Percentiles rank a stretch among this genome's conserved stretches.
These are phyloP conservation scores for Cyclotella kingstonii DNA, from an alignment of 108 stramenopile genomes.

Conservation along the genomic window DNA sequence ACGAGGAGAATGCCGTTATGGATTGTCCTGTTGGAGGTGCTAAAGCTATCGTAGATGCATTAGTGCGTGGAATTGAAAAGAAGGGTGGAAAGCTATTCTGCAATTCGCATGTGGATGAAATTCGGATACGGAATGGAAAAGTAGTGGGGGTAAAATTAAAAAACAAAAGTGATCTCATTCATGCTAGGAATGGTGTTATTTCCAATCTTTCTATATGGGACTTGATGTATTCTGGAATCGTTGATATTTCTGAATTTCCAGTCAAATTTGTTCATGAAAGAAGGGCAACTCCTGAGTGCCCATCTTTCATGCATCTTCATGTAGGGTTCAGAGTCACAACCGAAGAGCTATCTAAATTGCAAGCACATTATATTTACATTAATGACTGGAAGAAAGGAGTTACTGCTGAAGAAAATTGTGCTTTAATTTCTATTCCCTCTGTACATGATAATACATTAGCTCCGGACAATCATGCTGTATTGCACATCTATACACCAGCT, in stretches of 20 bases:
- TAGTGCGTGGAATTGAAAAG: constrained; percentile 84
- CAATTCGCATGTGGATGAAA: constrained; percentile 70
- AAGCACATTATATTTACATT: constrained; percentile 86
- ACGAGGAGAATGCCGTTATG: constrained; percentile 70
- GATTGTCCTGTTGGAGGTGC: constrained; percentile 87
- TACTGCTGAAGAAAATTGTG: constrained; percentile 80
- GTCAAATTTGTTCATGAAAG: constrained; percentile 53
- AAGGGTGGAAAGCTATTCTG: constrained; percentile 57
- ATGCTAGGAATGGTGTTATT: constrained; percentile 68
- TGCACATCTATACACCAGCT: constrained; percentile 86
- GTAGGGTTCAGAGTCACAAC: constrained; percentile 67
- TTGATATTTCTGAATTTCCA: constrained; percentile 50
- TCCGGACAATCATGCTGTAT: constrained; percentile 73
- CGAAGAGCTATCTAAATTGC: constrained; percentile 57
- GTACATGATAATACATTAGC: constrained; percentile 85
- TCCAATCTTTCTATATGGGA: constrained; percentile 77
- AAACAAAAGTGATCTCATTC: constrained; percentile 18
- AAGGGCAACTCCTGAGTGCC: constrained; percentile 54
- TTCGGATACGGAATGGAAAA: constrained; percentile 62
- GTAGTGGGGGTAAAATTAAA: constrained; percentile 62
- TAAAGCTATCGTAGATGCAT: constrained; percentile 79
- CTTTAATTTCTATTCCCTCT: constrained; percentile 81
- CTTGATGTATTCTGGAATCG: constrained; percentile 58
- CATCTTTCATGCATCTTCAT: constrained; percentile 85
- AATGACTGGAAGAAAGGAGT: constrained; percentile 76